phyloP scores from a whole-genome alignment of 257 asterid species.

The Penstemon eatonii region DNA sequence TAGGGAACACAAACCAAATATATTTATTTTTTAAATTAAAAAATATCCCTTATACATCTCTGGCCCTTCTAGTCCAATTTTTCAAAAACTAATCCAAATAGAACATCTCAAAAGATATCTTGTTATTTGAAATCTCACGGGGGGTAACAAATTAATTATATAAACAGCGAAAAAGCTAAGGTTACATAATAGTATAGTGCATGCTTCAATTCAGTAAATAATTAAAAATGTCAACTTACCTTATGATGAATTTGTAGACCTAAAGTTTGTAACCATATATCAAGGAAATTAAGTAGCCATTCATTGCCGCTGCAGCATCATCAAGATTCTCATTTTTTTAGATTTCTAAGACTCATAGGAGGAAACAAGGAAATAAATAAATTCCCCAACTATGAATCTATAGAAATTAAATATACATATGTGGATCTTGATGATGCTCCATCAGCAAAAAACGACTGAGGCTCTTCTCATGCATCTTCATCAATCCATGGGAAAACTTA shows the following conservation, averaged over 20 bases:
- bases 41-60: too few species aligned
- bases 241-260: background rate
- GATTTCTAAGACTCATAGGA: slow-evolving; percentile 5
- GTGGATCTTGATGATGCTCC: slow-evolving; percentile 85
- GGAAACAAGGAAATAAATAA: background rate
- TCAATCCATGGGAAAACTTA: background rate
- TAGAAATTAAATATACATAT: slow-evolving; percentile 24
- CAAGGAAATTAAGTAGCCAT: slow-evolving; percentile 31
- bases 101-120: too few species aligned
- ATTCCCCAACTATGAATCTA: slow-evolving; percentile 19
- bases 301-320: slow-evolving; percentile 81
- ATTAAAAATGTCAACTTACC: background rate
- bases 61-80: too few species aligned
- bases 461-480: slow-evolving; percentile 17
- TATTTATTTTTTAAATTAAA: too few species aligned
- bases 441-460: slow-evolving; percentile 51
- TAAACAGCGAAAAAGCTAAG: too few species aligned
- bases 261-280: background rate
- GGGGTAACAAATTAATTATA: too few species aligned
- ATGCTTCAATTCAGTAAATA: background rate
- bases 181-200: background rate
- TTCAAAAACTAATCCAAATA: too few species aligned
- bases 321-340: slow-evolving; percentile 60
- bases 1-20: too few species aligned
- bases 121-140: too few species aligned